Evolutionary conservation across 257 asterid genomes (phyloP), one percentile per base, ranked within the genome.

Genomic region (Thymus quinquecostatus): DNA sequence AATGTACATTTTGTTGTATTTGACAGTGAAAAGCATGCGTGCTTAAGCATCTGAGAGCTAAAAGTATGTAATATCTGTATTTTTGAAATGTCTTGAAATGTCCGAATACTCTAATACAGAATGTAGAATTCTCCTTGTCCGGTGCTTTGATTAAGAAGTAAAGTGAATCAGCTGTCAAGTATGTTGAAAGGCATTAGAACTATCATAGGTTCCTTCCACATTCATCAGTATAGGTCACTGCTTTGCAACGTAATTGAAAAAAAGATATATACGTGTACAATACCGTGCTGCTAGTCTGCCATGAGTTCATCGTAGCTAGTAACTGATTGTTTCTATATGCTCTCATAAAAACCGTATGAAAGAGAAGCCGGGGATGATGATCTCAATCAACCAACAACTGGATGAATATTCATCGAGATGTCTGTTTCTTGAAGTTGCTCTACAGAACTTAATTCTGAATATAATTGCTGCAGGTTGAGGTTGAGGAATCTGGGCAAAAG

Each of bases 401-500:
- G 0, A 48, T n/a, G 49, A 28, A 3, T 27, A 45, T 54, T 2
- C 12, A 14, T 61, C 10, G 27, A 45, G 28, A 33, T 51, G 57
- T 30, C 34, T 34, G n/a, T 10, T 57, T 41, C 45, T 21, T 40
- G 66, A 45, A 66, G 32, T 53, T 45, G 64, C 54, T 53, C 2
- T 28, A 55, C 27, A 3, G 56, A 33, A 13, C 32, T 47, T 60
- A 44, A 66, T 49, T 45, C 30, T 49, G 8, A 41, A 59, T 60
- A 50, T 36, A 59, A 68, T 62, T 79, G 69, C 28, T 44, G 53
- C 89, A 92, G 98, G 91, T 38, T 73, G 94, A 88, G 81, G 64
- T 88, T 70, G 93, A 88, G 76, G 96, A 92, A 82, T 81, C 87
- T 0, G 86, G 85, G 50, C 71, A 82, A 76, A 85, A 86, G 57